Evolutionary conservation across 495 filamentous ascomycete genomes (phyloP).

Genomic region (Entonaema liquescens): DNA sequence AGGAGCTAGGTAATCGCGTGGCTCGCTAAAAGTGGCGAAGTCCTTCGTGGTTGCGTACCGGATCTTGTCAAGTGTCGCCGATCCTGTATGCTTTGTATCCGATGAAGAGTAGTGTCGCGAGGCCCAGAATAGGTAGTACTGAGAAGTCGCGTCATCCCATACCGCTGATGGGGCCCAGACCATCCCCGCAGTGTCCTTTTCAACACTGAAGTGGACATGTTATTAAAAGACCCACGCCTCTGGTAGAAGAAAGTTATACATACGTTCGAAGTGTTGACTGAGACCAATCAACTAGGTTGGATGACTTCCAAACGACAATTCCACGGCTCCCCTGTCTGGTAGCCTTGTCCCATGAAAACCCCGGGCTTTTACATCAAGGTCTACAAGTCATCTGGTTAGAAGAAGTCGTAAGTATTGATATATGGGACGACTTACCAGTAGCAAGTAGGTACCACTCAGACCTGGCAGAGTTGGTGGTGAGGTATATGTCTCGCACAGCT

Average conservation of each 20-base stretch:
- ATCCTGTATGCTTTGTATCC: slow-evolving; percentile 40
- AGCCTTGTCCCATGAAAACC: slow-evolving; percentile 50
- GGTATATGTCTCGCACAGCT: slow-evolving; percentile 48
- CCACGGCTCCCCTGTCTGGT: slow-evolving; percentile 47
- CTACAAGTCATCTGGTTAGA: slow-evolving; percentile 11
- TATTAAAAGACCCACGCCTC: neutral
- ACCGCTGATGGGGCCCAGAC: slow-evolving; percentile 52
- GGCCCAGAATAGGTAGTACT: slow-evolving; percentile 52
- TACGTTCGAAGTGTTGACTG: slow-evolving; percentile 22
- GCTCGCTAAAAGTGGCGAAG: slow-evolving; percentile 41
- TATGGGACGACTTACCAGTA: slow-evolving; percentile 19
- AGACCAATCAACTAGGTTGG: slow-evolving; percentile 48
- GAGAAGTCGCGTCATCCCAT: slow-evolving; percentile 46
- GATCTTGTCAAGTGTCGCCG: slow-evolving; percentile 37
- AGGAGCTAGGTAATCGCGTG: slow-evolving; percentile 42
- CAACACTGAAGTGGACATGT: slow-evolving; percentile 34
- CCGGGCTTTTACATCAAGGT: slow-evolving; percentile 26
- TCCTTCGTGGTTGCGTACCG: slow-evolving; percentile 47
- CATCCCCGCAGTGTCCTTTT: slow-evolving; percentile 51
- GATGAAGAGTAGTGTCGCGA: slow-evolving; percentile 39
- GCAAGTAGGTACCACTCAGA: slow-evolving; percentile 38
- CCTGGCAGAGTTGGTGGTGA: slow-evolving; percentile 43
- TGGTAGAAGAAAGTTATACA: neutral
- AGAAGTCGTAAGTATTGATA: neutral
- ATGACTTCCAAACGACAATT: slow-evolving; percentile 51